phyloP scores from a whole-genome alignment of 73 alveolate species.

The Symbiodinium pilosum region DNA sequence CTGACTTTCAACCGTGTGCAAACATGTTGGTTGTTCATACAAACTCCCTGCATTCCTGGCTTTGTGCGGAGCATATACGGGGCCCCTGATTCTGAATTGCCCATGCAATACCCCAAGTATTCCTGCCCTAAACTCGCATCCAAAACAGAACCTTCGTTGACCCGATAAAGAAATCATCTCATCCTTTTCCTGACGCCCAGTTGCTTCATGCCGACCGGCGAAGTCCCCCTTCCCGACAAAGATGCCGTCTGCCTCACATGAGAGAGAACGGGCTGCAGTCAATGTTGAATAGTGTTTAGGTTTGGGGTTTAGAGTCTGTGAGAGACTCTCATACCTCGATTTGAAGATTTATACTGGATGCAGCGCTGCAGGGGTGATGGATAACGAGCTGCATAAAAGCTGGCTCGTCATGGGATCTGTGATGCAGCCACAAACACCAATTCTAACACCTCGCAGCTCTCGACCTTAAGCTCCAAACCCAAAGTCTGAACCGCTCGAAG shows the following conservation, averaged over 20 bases:
- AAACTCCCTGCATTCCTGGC: too few relatives aligned
- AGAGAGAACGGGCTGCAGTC: too few relatives aligned
- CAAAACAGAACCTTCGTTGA: background rate
- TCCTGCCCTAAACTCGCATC: background rate
- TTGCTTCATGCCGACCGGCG: constrained; percentile 52
- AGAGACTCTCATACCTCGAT: background rate
- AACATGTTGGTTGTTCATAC: too few relatives aligned
- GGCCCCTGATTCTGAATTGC: too few relatives aligned
- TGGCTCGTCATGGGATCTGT: too few relatives aligned
- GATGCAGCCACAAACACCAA: too few relatives aligned
- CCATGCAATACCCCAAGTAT: too few relatives aligned
- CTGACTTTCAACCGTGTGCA: too few relatives aligned
- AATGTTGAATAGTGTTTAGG: background rate
- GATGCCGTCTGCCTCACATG: constrained; percentile 66
- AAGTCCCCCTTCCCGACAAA: constrained; percentile 70
- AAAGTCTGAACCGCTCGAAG: background rate
- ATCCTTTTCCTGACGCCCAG: too few relatives aligned
- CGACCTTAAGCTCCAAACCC: background rate
- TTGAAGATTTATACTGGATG: background rate
- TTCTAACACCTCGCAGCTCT: background rate
- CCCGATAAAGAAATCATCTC: too few relatives aligned
- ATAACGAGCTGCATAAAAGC: too few relatives aligned
- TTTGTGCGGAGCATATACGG: too few relatives aligned
- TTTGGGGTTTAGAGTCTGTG: background rate
- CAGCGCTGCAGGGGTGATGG: background rate